A percentile compares a stretch with the other conserved stretches of the same genome.
phyloP scores from a whole-genome alignment of 1,284 basidiomycete species.

The Rhodotorula sp. region DNA sequence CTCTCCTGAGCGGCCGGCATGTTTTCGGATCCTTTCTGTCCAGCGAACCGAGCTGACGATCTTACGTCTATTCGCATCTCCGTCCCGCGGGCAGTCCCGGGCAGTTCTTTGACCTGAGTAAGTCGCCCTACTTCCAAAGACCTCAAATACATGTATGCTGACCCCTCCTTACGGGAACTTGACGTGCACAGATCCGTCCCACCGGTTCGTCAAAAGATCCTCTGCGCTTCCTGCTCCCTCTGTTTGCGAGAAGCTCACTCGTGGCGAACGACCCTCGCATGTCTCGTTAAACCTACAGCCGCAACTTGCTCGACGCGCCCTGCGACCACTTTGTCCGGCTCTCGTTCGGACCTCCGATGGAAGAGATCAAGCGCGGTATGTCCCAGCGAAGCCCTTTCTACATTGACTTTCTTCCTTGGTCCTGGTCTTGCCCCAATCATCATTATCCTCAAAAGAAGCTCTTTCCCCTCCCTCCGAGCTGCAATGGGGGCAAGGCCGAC shows the following conservation, averaged over 20 bases:
- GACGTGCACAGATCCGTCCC: slow-evolving; percentile 47
- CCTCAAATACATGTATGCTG: background rate
- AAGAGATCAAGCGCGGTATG: slow-evolving; percentile 74
- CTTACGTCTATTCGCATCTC: background rate
- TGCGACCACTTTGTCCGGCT: slow-evolving; percentile 81
- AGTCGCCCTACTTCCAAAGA: slow-evolving; percentile 52
- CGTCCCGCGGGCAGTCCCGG: slow-evolving; percentile 10
- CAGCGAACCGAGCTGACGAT: too few species aligned
- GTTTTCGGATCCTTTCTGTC: too few species aligned
- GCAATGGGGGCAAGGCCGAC: too few species aligned
- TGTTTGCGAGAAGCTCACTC: background rate
- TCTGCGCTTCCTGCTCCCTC: background rate
- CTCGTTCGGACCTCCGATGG: slow-evolving; percentile 79
- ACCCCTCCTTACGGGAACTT: background rate
- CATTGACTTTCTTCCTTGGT: too few species aligned
- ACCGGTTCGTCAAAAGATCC: slow-evolving; percentile 50
- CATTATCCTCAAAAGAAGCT: too few species aligned
- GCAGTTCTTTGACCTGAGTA: slow-evolving; percentile 62
- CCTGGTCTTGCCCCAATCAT: too few species aligned
- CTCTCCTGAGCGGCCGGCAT: background rate
- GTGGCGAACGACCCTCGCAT: background rate
- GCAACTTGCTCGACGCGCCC: slow-evolving; percentile 81
- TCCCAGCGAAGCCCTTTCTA: slow-evolving; percentile 9
- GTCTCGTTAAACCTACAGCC: slow-evolving; percentile 19
- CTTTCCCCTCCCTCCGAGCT: too few species aligned